Evolutionary conservation across 1,284 basidiomycete species (phyloP), one percentile per base, ranked within the genome.

Genomic region (Melampsora americana): DNA sequence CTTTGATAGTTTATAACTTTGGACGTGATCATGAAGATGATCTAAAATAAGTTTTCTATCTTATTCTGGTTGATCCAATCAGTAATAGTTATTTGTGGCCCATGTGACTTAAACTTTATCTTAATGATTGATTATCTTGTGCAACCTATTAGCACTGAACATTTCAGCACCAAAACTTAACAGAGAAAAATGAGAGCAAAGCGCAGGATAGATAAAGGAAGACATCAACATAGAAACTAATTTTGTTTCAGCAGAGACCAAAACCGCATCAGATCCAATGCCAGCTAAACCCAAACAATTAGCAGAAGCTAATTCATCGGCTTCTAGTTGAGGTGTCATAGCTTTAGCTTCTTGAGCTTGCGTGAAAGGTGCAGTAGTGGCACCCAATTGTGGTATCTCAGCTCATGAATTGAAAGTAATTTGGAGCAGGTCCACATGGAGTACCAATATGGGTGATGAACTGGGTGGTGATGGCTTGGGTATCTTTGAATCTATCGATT

Each of bases 361-460:
- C 16, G 69, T 59, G 23, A 70, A 32, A 26, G 69, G 39, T 9
- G 56, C 60, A 16, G 69, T 59, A 16, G 69, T 59, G 16, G 23
- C 69, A 14, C 59, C 23, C 6, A 46, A 48, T 56, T 72, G 70
- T 5, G 70, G 70, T 0, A 44, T 23, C 7, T 18, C 9, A 20
- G 46, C 61, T n/a, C 65, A 44, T 7, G 46, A 60, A 23, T 64
- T 30, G 1, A 65, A 23, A 2, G 44, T 14, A 1, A n/a, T n/a
- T n/a, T n/a, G 61, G 60, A 23, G 70, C 42, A 23, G 70, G 61
- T 7, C 70, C 70, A 64, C 70, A 72, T 30, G 62, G 61, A 14
- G 70, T 65, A 11, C 44, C 56, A 12, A 72, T 46, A 28, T 66
- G 46, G 28, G 64, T 56, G 11, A 72, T 42, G 18, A 65, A 72